Conservation (phyloP, 148 eudicot species). For the Chenopodium formosanum region DNA sequence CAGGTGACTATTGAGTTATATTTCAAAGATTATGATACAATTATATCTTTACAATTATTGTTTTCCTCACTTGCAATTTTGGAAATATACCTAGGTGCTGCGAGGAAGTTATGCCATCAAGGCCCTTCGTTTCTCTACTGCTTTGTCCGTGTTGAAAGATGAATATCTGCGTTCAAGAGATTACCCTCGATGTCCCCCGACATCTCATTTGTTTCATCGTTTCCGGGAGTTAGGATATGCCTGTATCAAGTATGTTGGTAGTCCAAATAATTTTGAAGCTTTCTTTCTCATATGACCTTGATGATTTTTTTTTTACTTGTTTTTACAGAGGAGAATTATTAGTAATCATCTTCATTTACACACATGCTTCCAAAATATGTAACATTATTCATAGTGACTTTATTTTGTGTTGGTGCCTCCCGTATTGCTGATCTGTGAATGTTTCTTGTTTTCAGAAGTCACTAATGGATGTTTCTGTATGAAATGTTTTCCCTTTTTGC, state of each 20-base stretch:
- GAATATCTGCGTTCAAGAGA: slow-evolving; percentile 97
- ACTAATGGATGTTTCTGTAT: background rate
- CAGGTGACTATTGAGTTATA: slow-evolving; percentile 52
- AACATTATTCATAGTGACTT: background rate
- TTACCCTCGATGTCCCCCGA: slow-evolving; percentile 94
- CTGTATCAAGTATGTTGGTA: slow-evolving; percentile 71
- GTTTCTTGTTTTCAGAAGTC: background rate
- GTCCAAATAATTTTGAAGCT: background rate
- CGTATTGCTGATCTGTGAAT: background rate
- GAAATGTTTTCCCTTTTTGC: background rate
- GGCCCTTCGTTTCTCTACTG: slow-evolving; percentile 96
- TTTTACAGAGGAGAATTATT: background rate
- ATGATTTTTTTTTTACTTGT: background rate
- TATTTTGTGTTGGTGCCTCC: background rate
- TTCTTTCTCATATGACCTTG: background rate
- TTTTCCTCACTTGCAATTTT: slow-evolving; percentile 8
- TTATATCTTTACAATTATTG: background rate
- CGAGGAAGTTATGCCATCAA: slow-evolving; percentile 90
- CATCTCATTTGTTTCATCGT: slow-evolving; percentile 90
- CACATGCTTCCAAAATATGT: background rate
- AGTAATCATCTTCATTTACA: background rate
- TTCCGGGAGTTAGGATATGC: slow-evolving; percentile 97
- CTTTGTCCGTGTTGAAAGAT: slow-evolving; percentile 90
- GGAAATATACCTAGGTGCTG: slow-evolving; percentile 49
- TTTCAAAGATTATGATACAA: slow-evolving; percentile 17